Percentiles rank a stretch among this genome's conserved stretches.
Conservation (phyloP, 192 early-diverging fungal species). For the Coemansia furcata region DNA sequence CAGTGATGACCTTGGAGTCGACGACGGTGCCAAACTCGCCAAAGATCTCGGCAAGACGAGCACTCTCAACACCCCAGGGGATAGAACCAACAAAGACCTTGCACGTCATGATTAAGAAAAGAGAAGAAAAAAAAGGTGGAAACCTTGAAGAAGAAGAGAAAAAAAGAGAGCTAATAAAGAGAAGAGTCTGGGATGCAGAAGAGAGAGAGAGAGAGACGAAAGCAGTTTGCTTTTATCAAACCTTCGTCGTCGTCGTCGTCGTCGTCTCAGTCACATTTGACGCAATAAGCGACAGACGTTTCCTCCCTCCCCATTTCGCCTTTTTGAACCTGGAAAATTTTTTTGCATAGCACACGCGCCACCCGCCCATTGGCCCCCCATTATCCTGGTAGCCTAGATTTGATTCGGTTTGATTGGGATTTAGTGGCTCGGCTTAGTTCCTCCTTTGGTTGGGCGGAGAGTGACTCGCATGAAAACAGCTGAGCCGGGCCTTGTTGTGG, state of each 20-base stretch:
- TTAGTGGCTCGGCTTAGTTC: not conserved
- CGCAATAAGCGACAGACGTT: not conserved
- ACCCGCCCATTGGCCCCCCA: not conserved
- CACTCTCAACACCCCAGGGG: constrained; percentile 64
- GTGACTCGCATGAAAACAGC: not conserved
- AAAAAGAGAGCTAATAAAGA: not conserved
- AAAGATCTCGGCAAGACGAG: constrained; percentile 63
- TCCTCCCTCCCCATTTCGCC: not conserved
- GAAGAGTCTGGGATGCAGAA: not conserved
- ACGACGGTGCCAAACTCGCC: constrained; percentile 59
- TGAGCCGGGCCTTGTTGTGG: not conserved
- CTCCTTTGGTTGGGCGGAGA: not conserved
- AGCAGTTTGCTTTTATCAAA: not conserved
- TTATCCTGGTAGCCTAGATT: not conserved
- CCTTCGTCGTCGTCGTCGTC: not conserved
- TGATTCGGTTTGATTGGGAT: not conserved
- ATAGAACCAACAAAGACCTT: constrained; percentile 69
- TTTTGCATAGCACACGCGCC: not conserved
- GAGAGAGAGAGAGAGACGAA: not conserved
- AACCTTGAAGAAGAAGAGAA: not conserved
- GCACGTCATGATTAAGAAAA: constrained; percentile 7
- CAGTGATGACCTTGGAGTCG: constrained; percentile 65
- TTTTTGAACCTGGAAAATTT: too few species aligned
- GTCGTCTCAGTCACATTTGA: not conserved
- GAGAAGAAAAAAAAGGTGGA: not conserved